phyloP scores from a whole-genome alignment of 768 basidiomycete species.

The Boletus rex-veris region DNA sequence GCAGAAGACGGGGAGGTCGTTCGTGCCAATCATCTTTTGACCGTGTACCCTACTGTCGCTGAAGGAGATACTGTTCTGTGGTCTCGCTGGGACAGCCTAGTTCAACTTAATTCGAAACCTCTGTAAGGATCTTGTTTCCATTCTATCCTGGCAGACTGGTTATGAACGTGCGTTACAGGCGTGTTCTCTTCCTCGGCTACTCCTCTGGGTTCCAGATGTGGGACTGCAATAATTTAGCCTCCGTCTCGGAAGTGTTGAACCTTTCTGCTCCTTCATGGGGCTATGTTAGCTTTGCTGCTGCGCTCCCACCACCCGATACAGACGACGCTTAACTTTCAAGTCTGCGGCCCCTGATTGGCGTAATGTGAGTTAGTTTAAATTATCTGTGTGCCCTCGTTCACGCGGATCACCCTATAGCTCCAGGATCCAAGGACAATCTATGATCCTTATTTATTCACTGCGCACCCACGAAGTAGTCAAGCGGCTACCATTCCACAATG shows the following conservation, averaged over 20 bases:
- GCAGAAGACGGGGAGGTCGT: background rate
- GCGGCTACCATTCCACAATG: slow-evolving; percentile 26
- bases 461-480: background rate
- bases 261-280: slow-evolving; percentile 3
- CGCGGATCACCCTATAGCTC: background rate
- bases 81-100: slow-evolving; percentile 32
- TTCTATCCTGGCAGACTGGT: background rate
- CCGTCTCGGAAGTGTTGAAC: slow-evolving; percentile 53
- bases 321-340: background rate
- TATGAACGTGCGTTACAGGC: slow-evolving; percentile 26
- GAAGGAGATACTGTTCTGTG: slow-evolving; percentile 32
- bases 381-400: background rate
- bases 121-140: slow-evolving; percentile 12
- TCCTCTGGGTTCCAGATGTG: slow-evolving; percentile 53
- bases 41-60: slow-evolving; percentile 30
- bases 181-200: slow-evolving; percentile 55
- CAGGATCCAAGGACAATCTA: too few species aligned
- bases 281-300: slow-evolving; percentile 18
- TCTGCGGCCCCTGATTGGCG: slow-evolving; percentile 24
- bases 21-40: slow-evolving; percentile 13
- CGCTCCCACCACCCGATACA: too few species aligned
- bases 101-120: slow-evolving; percentile 15
- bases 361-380: slow-evolving; percentile 26
- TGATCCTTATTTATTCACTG: too few species aligned
- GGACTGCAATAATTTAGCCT: slow-evolving; percentile 54